A percentile compares a stretch with the other conserved stretches of the same genome.
phyloP scores from a whole-genome alignment of 306 rosid genomes.

The Oemleria cerasiformis region DNA sequence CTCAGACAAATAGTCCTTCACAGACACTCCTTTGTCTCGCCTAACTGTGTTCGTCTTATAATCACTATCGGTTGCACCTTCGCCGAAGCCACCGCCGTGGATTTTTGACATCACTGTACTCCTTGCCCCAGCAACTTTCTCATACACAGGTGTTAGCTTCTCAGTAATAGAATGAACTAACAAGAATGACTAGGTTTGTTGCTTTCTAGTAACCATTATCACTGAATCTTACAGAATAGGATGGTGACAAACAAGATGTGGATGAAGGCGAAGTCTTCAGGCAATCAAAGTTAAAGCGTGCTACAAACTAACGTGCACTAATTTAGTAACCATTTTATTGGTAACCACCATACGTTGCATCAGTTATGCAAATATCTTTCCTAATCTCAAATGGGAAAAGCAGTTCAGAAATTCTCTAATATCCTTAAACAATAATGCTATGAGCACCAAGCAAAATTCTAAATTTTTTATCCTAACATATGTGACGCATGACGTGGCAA shows the following conservation, averaged over 20 bases:
- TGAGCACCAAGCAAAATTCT: too few species aligned
- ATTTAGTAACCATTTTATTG: background rate
- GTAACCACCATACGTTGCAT: background rate
- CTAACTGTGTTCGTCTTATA: background rate
- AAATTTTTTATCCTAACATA: too few species aligned
- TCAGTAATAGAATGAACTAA: too few species aligned
- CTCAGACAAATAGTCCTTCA: constrained; percentile 42
- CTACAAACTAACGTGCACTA: background rate
- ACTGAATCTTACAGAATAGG: constrained; percentile 2
- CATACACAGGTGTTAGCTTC: constrained; percentile 29
- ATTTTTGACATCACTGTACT: constrained; percentile 25
- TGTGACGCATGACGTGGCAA: too few species aligned
- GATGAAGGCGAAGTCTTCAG: background rate
- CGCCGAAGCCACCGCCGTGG: background rate
- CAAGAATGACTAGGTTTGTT: too few species aligned
- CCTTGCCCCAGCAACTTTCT: constrained; percentile 32
- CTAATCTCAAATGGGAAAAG: constrained; percentile 14
- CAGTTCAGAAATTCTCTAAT: background rate
- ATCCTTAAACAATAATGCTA: too few species aligned
- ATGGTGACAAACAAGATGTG: background rate
- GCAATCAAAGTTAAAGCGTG: background rate
- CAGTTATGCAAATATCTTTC: background rate
- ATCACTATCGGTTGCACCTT: background rate
- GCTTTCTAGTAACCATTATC: too few species aligned
- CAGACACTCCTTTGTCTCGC: constrained; percentile 41